phyloP scores from a whole-genome alignment of 2,329 filamentous ascomycete genomes.

The Hymenoscyphus occultus region DNA sequence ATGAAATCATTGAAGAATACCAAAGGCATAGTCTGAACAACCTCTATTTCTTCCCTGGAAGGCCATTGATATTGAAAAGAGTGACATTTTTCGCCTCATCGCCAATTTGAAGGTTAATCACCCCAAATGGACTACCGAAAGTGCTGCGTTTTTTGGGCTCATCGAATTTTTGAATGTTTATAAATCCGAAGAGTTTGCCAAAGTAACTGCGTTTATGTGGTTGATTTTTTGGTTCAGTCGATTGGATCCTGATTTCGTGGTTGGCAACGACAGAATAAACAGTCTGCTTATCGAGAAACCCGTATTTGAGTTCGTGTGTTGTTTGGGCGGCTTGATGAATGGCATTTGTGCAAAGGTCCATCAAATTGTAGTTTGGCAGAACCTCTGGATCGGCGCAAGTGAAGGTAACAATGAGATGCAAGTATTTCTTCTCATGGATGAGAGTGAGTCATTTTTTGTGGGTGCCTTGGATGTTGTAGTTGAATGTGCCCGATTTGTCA shows the following conservation, averaged over 20 bases:
- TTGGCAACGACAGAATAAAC: not conserved
- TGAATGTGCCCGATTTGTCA: not conserved
- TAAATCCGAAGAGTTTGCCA: not conserved
- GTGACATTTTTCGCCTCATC: constrained; percentile 3
- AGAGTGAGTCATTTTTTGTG: not conserved
- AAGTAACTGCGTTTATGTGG: not conserved
- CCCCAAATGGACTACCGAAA: not conserved
- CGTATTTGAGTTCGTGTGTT: constrained; percentile 7
- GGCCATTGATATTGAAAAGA: constrained; percentile 9
- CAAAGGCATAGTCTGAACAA: not conserved
- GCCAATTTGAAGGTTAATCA: constrained; percentile 6
- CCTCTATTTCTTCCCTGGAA: not conserved
- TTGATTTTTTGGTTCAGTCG: not conserved
- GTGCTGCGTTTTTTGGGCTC: not conserved
- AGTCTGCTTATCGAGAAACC: not conserved
- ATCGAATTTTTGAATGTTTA: not conserved
- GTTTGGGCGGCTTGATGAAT: constrained; percentile 6
- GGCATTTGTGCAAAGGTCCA: constrained; percentile 3
- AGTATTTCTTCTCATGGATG: not conserved
- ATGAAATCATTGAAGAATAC: not conserved
- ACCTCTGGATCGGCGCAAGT: not conserved
- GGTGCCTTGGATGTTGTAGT: constrained; percentile 8
- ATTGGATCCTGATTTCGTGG: constrained; percentile 4
- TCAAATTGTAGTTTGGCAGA: constrained; percentile 4
- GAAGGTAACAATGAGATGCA: constrained; percentile 7